Percentiles rank a stretch among this genome's conserved stretches.
These are phyloP conservation scores for Platanthera zijinensis DNA, from an alignment of 106 monocot species.

Conservation along the genomic window DNA sequence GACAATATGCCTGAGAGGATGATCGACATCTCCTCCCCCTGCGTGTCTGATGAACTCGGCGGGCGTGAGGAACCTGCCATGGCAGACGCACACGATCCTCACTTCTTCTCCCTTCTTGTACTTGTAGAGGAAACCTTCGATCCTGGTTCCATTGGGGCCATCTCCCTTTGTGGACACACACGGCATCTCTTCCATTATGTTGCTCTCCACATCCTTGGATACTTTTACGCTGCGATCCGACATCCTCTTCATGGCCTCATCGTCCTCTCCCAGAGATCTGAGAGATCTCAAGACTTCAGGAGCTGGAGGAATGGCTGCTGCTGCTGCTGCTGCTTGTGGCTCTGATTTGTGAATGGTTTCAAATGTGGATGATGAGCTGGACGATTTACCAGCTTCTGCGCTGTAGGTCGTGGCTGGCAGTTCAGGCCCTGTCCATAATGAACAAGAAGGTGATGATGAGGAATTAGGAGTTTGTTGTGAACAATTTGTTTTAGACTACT, in stretches of 20 bases:
- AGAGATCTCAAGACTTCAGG: neutral
- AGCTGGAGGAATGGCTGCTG: neutral
- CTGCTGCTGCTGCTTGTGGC: neutral
- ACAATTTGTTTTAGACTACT: too few relatives aligned
- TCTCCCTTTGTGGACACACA: conserved; percentile 34
- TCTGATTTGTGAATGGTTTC: neutral
- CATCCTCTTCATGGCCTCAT: neutral
- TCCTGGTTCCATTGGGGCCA: conserved; percentile 30
- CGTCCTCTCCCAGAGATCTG: conserved; percentile 5
- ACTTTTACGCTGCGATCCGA: conserved; percentile 1
- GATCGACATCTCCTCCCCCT: conserved; percentile 31
- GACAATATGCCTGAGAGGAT: conserved; percentile 39
- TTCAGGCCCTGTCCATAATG: neutral
- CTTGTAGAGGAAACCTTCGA: conserved; percentile 42
- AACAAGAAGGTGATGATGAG: too few relatives aligned
- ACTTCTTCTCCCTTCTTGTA: conserved; percentile 37
- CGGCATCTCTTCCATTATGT: conserved; percentile 35
- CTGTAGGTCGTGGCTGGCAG: neutral
- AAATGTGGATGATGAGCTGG: neutral
- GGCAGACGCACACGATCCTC: conserved; percentile 39
- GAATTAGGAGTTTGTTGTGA: too few relatives aligned
- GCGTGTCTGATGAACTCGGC: conserved; percentile 42
- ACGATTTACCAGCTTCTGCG: neutral
- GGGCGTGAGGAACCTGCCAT: conserved; percentile 38
- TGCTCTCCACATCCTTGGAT: conserved; percentile 19